A percentile compares a stretch with the other conserved stretches of the same genome.
phyloP scores from a whole-genome alignment of 805 yeast genomes.

The Lachancea mirantina region DNA sequence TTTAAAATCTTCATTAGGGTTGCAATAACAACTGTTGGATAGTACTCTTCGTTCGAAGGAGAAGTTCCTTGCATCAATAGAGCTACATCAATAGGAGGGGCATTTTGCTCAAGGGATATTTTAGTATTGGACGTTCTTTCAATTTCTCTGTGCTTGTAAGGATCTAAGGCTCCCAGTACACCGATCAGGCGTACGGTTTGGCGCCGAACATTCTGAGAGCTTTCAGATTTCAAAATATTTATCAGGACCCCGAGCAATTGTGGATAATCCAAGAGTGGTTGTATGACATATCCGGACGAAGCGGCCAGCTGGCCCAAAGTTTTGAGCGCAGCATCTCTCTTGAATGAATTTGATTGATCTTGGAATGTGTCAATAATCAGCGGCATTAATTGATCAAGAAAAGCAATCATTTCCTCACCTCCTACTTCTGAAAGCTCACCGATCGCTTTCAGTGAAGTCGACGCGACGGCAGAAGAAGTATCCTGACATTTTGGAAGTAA shows the following conservation, averaged over 20 bases:
- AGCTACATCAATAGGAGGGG: constrained; percentile 86
- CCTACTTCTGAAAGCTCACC: constrained; percentile 88
- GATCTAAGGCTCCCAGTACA: constrained; percentile 93
- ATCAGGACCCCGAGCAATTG: constrained; percentile 76
- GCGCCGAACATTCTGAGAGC: constrained; percentile 63
- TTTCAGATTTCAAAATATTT: constrained; percentile 74
- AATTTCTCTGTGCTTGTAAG: constrained; percentile 88
- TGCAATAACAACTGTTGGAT: constrained; percentile 88
- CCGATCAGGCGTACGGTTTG: constrained; percentile 89
- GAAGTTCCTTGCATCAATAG: constrained; percentile 89
- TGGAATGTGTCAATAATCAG: constrained; percentile 78
- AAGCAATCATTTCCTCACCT: constrained; percentile 74
- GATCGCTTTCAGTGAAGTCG: constrained; percentile 76
- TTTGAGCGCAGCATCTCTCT: constrained; percentile 82
- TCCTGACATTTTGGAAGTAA: constrained; percentile 71
- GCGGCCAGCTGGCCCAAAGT: constrained; percentile 84
- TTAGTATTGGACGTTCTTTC: constrained; percentile 57
- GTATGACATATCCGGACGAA: constrained; percentile 90
- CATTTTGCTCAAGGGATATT: constrained; percentile 60
- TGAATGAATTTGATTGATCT: constrained; percentile 83
- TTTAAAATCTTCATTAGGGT: constrained; percentile 76
- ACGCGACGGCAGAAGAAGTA: constrained; percentile 69
- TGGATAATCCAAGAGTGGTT: constrained; percentile 88
- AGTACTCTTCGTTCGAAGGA: constrained; percentile 87
- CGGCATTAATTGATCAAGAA: constrained; percentile 76